phyloP scores from a whole-genome alignment of 2,329 filamentous ascomycete species.

The Didymella pomorum region DNA sequence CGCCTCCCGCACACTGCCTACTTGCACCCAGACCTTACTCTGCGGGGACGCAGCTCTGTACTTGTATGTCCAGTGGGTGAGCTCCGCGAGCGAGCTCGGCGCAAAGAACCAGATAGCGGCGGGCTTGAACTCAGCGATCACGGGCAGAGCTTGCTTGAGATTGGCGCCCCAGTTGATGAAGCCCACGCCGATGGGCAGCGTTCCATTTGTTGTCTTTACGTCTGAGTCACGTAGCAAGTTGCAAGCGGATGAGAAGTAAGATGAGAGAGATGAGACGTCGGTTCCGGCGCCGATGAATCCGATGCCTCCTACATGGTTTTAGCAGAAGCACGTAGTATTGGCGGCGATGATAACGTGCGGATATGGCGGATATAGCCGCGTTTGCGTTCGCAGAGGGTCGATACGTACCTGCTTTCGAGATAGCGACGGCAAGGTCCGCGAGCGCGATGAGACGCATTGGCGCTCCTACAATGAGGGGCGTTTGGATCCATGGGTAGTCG shows the following conservation, averaged over 20 bases:
- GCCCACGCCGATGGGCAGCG: conserved; percentile 65
- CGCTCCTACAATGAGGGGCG: conserved; percentile 67
- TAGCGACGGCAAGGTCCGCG: conserved; percentile 65
- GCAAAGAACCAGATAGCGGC: conserved; percentile 74
- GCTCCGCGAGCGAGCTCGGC: conserved; percentile 55
- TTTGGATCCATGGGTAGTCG: conserved; percentile 66
- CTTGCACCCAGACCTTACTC: conserved; percentile 67
- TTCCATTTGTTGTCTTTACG: conserved; percentile 1
- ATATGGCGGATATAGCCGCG: not conserved
- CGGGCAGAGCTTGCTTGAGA: conserved; percentile 58
- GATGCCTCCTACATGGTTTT: conserved; percentile 50
- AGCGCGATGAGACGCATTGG: conserved; percentile 73
- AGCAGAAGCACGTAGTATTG: not conserved
- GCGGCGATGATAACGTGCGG: not conserved
- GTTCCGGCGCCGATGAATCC: conserved; percentile 58
- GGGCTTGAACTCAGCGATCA: conserved; percentile 63
- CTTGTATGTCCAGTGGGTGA: conserved; percentile 44
- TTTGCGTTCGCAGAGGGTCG: not conserved
- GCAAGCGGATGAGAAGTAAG: conserved; percentile 38
- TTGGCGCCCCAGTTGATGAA: conserved; percentile 63
- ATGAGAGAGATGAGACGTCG: conserved; percentile 48
- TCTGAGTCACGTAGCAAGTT: conserved; percentile 29
- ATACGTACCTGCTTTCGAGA: conserved; percentile 61
- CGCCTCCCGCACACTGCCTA: conserved; percentile 67
- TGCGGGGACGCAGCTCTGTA: conserved; percentile 43